Percentiles rank a stretch among this genome's conserved stretches.
Evolutionary conservation across 2,329 filamentous ascomycete species (phyloP).

Genomic region (Exophiala phaeomuriformis): DNA sequence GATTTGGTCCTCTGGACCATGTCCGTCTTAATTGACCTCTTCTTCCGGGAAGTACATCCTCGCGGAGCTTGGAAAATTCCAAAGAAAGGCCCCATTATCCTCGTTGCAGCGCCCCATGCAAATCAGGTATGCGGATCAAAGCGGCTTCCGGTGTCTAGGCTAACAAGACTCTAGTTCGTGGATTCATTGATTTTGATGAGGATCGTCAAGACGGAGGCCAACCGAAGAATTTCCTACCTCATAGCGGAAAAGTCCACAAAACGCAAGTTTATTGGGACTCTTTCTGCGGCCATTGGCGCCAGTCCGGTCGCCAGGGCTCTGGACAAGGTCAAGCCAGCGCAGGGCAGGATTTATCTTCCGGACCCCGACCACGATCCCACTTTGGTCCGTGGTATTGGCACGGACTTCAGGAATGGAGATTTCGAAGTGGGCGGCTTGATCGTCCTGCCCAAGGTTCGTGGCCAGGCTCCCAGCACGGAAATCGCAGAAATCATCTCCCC

Average conservation of each 20-base stretch:
- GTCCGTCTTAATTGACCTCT: slow-evolving; percentile 76
- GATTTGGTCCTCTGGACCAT: slow-evolving; percentile 46
- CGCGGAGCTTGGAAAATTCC: slow-evolving; percentile 93
- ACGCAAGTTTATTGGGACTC: slow-evolving; percentile 78
- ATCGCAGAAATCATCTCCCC: slow-evolving; percentile 73
- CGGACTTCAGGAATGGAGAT: slow-evolving; percentile 66
- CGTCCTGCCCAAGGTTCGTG: slow-evolving; percentile 77
- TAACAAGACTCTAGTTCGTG: slow-evolving; percentile 61
- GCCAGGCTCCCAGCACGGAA: slow-evolving; percentile 71
- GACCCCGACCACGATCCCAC: slow-evolving; percentile 80
- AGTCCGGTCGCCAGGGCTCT: slow-evolving; percentile 91
- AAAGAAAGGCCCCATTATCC: slow-evolving; percentile 77
- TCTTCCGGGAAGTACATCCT: slow-evolving; percentile 96
- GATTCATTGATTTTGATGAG: slow-evolving; percentile 91
- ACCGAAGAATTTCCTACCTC: slow-evolving; percentile 81
- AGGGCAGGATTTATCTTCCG: slow-evolving; percentile 78
- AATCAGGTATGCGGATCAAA: slow-evolving; percentile 62
- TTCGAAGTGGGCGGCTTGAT: slow-evolving; percentile 74
- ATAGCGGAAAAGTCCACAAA: slow-evolving; percentile 94
- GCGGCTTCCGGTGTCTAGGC: background rate
- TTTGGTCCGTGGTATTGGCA: slow-evolving; percentile 69
- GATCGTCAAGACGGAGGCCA: slow-evolving; percentile 76
- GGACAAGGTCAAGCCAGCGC: slow-evolving; percentile 73
- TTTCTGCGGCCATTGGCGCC: slow-evolving; percentile 75
- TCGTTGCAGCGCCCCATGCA: slow-evolving; percentile 93